Conservation (phyloP, 2,329 filamentous ascomycete genomes). For the Lasiodiplodia citricola region DNA sequence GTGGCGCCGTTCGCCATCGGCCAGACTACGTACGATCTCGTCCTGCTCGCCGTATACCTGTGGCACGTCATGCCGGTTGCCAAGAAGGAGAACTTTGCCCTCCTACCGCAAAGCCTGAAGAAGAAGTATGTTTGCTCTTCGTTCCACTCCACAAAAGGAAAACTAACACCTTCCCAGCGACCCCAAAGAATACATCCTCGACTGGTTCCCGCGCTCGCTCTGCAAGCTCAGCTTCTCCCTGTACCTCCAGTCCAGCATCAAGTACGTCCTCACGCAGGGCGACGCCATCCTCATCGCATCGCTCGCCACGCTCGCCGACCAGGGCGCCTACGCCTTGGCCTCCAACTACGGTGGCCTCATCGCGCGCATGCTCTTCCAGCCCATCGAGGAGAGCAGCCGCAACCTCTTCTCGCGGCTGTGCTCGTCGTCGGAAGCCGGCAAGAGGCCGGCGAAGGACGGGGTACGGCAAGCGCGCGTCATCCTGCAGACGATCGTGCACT, state of each 20-base stretch:
- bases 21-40: conserved; percentile 75
- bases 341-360: conserved; percentile 90
- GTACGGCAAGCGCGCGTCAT: conserved; percentile 54
- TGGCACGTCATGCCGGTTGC: conserved; percentile 65
- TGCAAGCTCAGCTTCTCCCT: conserved; percentile 78
- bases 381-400: conserved; percentile 90
- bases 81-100: conserved; percentile 67
- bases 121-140: conserved; percentile 45
- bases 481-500: conserved; percentile 68
- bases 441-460: conserved; percentile 26
- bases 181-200: conserved; percentile 28
- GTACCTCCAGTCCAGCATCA: conserved; percentile 85
- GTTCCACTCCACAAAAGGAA: not conserved
- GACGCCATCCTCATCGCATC: conserved; percentile 86
- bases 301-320: conserved; percentile 76
- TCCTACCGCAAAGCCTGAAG: conserved; percentile 59
- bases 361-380: conserved; percentile 89
- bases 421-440: conserved; percentile 40
- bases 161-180: conserved; percentile 8
- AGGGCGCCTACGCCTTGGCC: conserved; percentile 90
- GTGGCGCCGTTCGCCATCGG: conserved; percentile 89
- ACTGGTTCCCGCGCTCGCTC: conserved; percentile 69
- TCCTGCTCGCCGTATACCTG: conserved; percentile 73
- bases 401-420: conserved; percentile 87
- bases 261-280: conserved; percentile 92